Conservation (phyloP, 2,329 filamentous ascomycete species). For the Mycosphaerella sp. region DNA sequence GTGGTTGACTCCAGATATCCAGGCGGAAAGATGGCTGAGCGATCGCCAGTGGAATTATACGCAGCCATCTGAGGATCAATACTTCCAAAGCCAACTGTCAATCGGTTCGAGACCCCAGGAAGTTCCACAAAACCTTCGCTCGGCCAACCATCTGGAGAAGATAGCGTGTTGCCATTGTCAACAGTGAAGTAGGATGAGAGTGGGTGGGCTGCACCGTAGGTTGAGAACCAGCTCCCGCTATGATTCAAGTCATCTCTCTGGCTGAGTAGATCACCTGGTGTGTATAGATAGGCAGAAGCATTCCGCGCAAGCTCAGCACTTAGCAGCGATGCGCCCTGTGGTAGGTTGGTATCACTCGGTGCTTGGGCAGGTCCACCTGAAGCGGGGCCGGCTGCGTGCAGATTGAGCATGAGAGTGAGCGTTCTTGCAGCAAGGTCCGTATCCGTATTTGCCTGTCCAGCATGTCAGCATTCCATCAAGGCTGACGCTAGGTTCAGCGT, state of each 20-base stretch:
- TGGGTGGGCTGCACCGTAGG: conserved; percentile 41
- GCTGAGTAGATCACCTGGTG: conserved; percentile 42
- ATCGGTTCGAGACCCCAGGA: conserved; percentile 43
- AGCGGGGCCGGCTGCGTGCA: conserved; percentile 51
- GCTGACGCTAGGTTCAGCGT: background rate
- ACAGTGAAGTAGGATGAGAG: conserved; percentile 48
- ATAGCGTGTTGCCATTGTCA: conserved; percentile 32
- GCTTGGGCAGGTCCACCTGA: conserved; percentile 39
- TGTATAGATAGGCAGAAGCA: conserved; percentile 50
- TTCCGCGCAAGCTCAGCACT: conserved; percentile 45
- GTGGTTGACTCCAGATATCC: conserved; percentile 40
- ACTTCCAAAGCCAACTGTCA: conserved; percentile 51
- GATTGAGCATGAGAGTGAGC: conserved; percentile 51
- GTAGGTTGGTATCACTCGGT: conserved; percentile 38
- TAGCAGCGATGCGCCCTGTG: conserved; percentile 40
- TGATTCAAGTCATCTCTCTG: conserved; percentile 53
- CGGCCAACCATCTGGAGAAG: conserved; percentile 58
- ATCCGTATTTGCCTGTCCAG: conserved; percentile 38
- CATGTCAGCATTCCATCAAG: background rate
- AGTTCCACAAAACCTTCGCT: conserved; percentile 55
- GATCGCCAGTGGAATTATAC: conserved; percentile 52
- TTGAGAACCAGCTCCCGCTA: conserved; percentile 48
- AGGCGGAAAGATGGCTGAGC: conserved; percentile 46
- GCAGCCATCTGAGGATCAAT: conserved; percentile 52
- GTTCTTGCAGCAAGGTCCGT: conserved; percentile 52